Evolutionary conservation across 2,329 filamentous ascomycete genomes (phyloP), one percentile per base, ranked within the genome.

Genomic region (Diaporthe aspalathi): DNA sequence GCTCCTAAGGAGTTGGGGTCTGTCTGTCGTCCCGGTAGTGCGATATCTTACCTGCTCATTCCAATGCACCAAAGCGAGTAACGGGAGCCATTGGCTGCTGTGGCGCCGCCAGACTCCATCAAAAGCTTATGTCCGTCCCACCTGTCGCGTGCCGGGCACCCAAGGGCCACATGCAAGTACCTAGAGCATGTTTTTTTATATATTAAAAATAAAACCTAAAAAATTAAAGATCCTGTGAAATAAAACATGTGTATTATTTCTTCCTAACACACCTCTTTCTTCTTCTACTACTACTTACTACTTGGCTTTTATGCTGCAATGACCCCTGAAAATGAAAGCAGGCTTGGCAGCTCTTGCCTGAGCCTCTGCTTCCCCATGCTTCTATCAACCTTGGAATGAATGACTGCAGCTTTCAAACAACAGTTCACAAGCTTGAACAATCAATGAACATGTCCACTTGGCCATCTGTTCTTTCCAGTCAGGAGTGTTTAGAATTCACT

Each of bases 51-150:
- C 5, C 27, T 27, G n/a, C 32, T 72, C 62, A 29, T 20, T 60
- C 35, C 63, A 71, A 60, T 71, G 68, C 68, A 71, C 27, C 32
- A 73, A 72, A 68, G 63, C 68, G 63, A 32, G 47, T n/a, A 38
- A 16, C 20, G 16, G 5, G 5, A 22, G 22, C 49, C 17, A 71
- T 71, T 73, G 57, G 69, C 47, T 8, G 22, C 53, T 49, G 5
- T 20, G n/a, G n/a, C n/a, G 12, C 12, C 12, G 50, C 12, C 20
- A 8, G 22, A 7, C 53, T 47, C 24, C 20, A 16, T 40, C 43
- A 9, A 43, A 22, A 47, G 16, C 27, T 50, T 43, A 14, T 22
- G 32, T n/a, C n/a, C n/a, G 67, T 50, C 47, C 35, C 45, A 60
- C 67, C 38, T 57, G 67, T 40, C 17, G n/a, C n/a, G n/a, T n/a